Evolutionary conservation across 164 flowering plant genomes (phyloP).

Genomic region (Santalum album): DNA sequence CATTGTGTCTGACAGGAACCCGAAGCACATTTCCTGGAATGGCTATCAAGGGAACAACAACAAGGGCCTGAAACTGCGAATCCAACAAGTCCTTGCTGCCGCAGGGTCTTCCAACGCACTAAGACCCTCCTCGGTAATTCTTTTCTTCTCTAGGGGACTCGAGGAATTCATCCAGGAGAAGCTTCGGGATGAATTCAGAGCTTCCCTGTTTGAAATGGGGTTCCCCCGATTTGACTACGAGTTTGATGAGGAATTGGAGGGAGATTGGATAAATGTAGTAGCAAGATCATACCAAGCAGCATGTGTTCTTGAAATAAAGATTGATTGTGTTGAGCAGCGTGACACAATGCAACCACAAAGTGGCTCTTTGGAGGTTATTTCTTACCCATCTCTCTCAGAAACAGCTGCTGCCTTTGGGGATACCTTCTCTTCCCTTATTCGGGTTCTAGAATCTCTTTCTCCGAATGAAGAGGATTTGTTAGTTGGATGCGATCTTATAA

Average conservation of each 20-base stretch:
- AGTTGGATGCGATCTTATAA: slow-evolving; percentile 32
- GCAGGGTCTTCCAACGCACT: slow-evolving; percentile 33
- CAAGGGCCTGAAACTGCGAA: slow-evolving; percentile 45
- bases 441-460: slow-evolving; percentile 22
- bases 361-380: slow-evolving; percentile 5
- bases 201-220: slow-evolving; percentile 25
- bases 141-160: slow-evolving; percentile 74
- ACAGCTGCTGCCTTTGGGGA: slow-evolving; percentile 10
- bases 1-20: slow-evolving; percentile 81
- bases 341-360: slow-evolving; percentile 6
- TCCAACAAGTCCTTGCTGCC: slow-evolving; percentile 38
- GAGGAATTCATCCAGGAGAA: slow-evolving; percentile 18
- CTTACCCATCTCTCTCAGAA: slow-evolving; percentile 3
- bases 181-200: slow-evolving; percentile 47
- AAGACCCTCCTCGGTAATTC: slow-evolving; percentile 52
- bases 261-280: slow-evolving; percentile 46
- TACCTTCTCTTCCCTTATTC: slow-evolving; percentile 38
- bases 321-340: slow-evolving; percentile 13
- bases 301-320: slow-evolving; percentile 37
- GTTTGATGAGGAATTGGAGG: slow-evolving; percentile 38
- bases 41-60: slow-evolving; percentile 15
- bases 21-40: slow-evolving; percentile 57
- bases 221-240: slow-evolving; percentile 25
- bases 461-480: slow-evolving; percentile 11
- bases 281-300: slow-evolving; percentile 41